Conservation (phyloP, 2,329 filamentous ascomycete genomes). For the Neocucurbitaria cava region DNA sequence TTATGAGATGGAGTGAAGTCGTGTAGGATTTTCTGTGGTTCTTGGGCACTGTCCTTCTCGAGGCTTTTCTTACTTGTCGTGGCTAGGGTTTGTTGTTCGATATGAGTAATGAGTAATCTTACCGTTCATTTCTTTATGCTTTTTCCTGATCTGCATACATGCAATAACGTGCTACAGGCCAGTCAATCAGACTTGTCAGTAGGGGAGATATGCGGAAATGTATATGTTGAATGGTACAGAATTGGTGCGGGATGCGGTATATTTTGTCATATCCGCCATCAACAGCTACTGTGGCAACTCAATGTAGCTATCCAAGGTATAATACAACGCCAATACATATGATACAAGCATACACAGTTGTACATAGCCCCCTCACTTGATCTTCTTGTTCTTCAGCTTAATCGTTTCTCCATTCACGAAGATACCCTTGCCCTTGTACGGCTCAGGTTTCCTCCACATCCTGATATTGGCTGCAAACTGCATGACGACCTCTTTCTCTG, state of each 20-base stretch:
- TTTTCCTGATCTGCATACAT: not conserved
- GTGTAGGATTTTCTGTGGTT: not conserved
- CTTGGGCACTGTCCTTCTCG: not conserved
- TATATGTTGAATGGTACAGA: not conserved
- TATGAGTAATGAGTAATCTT: not conserved
- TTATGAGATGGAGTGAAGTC: not conserved
- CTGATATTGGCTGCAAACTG: constrained; percentile 89
- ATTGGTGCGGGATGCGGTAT: not conserved
- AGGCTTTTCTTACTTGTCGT: not conserved
- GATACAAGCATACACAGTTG: constrained; percentile 23
- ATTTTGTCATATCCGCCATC: not conserved
- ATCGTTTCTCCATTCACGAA: constrained; percentile 98
- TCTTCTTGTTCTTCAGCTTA: constrained; percentile 91
- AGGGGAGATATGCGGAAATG: not conserved
- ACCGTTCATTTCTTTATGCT: too few relatives aligned
- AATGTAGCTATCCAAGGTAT: constrained; percentile 7
- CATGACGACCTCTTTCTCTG: constrained; percentile 85
- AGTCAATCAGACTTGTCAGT: not conserved
- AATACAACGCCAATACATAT: constrained; percentile 29
- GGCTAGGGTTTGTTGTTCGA: not conserved
- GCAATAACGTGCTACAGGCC: not conserved
- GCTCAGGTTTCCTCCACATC: constrained; percentile 89
- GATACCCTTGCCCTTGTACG: constrained; percentile 99
- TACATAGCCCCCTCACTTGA: constrained; percentile 48
- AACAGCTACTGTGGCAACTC: not conserved